A percentile compares a stretch with the other conserved stretches of the same genome.
Conservation (phyloP, 2,329 filamentous ascomycete species). For the Fusarium armeniacum region DNA sequence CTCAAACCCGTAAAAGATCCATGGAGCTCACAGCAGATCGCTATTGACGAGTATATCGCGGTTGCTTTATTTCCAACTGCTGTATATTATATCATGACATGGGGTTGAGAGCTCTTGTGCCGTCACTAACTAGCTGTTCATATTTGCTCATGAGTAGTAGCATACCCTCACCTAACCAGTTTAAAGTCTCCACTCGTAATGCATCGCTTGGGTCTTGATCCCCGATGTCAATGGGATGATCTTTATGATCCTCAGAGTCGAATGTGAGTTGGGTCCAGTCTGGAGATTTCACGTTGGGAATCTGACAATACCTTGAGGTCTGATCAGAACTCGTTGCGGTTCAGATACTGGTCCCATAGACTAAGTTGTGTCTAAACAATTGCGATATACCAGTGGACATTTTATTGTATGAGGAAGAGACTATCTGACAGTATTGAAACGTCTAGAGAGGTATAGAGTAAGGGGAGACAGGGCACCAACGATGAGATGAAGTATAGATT, state of each 20-base stretch:
- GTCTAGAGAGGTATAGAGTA: neutral
- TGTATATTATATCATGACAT: neutral
- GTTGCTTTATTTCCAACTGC: neutral
- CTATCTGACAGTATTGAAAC: neutral
- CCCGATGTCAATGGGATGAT: neutral
- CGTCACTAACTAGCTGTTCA: neutral
- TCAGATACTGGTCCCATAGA: neutral
- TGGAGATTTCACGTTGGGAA: no score
- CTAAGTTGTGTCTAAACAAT: neutral
- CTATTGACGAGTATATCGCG: no score
- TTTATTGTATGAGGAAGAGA: neutral
- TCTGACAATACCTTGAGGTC: no score
- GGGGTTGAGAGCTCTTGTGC: neutral
- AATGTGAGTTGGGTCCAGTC: neutral
- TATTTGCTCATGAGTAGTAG: no score
- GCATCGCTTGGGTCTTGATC: neutral
- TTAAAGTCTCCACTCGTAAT: no score
- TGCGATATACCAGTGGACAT: neutral
- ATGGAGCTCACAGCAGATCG: neutral
- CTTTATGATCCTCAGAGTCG: neutral
- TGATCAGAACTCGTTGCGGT: neutral
- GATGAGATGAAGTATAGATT: neutral
- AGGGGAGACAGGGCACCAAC: neutral
- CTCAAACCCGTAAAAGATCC: no score
- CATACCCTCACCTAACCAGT: no score